A percentile compares a stretch with the other conserved stretches of the same genome.
These are phyloP conservation scores for Mucor irregularis DNA, from an alignment of 371 early-diverging fungal genomes.

Conservation along the genomic window DNA sequence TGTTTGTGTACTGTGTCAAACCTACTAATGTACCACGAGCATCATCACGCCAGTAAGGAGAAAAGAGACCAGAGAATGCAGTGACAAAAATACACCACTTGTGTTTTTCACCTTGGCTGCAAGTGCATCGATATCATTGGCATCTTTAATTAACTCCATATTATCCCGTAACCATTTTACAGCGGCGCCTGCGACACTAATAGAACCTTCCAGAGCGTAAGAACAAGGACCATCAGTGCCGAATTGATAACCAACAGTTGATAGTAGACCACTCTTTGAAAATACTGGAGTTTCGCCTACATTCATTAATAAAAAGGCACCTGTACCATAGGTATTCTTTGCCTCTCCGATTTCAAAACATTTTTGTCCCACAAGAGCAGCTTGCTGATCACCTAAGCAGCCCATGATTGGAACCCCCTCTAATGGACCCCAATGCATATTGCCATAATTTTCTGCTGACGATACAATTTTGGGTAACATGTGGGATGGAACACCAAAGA, in stretches of 20 bases:
- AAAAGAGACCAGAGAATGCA: constrained; percentile 93
- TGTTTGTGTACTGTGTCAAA: constrained; percentile 85
- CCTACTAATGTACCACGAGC: constrained; percentile 90
- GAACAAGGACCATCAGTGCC: constrained; percentile 72
- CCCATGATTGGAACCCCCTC: constrained; percentile 77
- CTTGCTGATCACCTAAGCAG: constrained; percentile 96
- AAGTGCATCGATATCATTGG: constrained; percentile 68
- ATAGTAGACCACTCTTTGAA: constrained; percentile 84
- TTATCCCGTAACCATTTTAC: constrained; percentile 92
- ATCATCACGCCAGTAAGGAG: constrained; percentile 95
- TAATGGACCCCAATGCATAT: constrained; percentile 60
- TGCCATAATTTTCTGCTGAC: constrained; percentile 80
- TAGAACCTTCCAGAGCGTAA: constrained; percentile 95
- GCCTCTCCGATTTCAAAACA: constrained; percentile 87
- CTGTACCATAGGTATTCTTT: constrained; percentile 97
- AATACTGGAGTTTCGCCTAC: constrained; percentile 81
- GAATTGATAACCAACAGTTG: constrained; percentile 92
- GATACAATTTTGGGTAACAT: constrained; percentile 79
- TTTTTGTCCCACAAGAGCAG: constrained; percentile 93
- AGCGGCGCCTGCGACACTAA: constrained; percentile 93
- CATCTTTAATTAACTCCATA: constrained; percentile 72
- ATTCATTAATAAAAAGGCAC: constrained; percentile 95
- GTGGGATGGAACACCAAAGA: constrained; percentile 61
- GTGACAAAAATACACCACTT: constrained; percentile 95
- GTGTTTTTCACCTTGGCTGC: constrained; percentile 65